Conservation (phyloP, 1,284 basidiomycete species). For the Ceratobasidium sp. region DNA sequence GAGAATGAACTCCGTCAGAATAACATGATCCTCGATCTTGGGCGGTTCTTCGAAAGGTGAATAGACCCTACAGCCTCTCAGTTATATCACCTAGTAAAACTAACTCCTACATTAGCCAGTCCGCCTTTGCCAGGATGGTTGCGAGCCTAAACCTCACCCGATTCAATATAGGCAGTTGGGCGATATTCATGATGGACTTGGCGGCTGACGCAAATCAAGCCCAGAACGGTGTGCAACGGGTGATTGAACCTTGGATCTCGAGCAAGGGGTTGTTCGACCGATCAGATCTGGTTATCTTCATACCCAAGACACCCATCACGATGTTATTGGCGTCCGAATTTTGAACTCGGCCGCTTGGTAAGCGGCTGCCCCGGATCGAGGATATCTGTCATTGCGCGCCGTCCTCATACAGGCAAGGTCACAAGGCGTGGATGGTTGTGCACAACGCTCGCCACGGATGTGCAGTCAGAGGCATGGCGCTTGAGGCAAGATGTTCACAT, state of each 20-base stretch:
- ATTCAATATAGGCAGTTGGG: background rate
- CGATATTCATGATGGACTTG: background rate
- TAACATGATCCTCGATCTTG: background rate
- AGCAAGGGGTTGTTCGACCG: background rate
- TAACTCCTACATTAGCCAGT: background rate
- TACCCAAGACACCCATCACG: background rate
- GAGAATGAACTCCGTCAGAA: slow-evolving; percentile 10
- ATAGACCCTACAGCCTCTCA: background rate
- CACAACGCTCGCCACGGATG: slow-evolving; percentile 3
- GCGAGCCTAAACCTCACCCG: background rate
- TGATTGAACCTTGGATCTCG: slow-evolving; percentile 1
- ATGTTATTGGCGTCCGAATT: background rate
- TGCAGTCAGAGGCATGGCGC: background rate
- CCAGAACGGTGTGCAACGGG: background rate
- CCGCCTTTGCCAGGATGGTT: background rate
- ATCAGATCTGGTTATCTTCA: background rate
- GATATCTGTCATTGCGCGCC: background rate
- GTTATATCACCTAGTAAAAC: background rate
- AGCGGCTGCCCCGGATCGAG: background rate
- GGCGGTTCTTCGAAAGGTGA: background rate
- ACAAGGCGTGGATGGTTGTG: background rate
- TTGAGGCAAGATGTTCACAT: background rate
- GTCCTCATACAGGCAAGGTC: background rate
- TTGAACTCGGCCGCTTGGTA: background rate
- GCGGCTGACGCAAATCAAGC: background rate